Percentiles rank a stretch among this genome's conserved stretches.
Conservation (phyloP, 176 grass and related monocot species). For the Oryza punctata region DNA sequence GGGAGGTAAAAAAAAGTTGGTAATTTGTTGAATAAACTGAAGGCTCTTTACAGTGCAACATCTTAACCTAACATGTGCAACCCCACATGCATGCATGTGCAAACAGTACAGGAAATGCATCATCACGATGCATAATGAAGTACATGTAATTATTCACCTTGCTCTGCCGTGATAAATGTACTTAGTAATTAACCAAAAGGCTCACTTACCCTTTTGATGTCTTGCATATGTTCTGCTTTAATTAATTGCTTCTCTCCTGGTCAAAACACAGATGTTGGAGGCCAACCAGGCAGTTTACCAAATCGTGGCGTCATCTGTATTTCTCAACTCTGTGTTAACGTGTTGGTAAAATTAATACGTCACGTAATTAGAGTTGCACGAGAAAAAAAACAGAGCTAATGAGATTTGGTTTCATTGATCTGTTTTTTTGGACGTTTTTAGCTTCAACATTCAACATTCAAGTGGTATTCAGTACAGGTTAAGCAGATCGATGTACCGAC, state of each 20-base stretch:
- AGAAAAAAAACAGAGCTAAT: not conserved
- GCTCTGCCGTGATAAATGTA: slow-evolving; percentile 16
- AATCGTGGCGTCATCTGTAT: not conserved
- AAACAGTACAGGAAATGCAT: slow-evolving; percentile 15
- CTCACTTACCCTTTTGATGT: slow-evolving; percentile 9
- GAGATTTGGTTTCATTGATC: not conserved
- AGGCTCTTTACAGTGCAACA: slow-evolving; percentile 40
- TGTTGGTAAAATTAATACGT: not conserved
- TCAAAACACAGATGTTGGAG: slow-evolving; percentile 31
- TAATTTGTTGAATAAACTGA: not conserved
- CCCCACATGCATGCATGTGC: slow-evolving; percentile 12
- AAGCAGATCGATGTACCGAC: not conserved
- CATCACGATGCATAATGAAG: not conserved
- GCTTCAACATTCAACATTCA: not conserved
- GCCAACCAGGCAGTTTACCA: slow-evolving; percentile 23
- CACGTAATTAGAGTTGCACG: not conserved
- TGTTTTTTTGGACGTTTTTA: not conserved
- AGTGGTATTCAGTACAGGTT: not conserved
- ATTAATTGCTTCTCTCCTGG: not conserved
- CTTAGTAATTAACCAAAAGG: slow-evolving; percentile 13
- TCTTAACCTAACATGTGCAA: slow-evolving; percentile 54
- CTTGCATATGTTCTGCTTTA: not conserved
- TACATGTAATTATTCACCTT: not conserved
- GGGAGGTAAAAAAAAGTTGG: not conserved
- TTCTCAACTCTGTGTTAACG: not conserved